phyloP scores from a whole-genome alignment of 2,329 filamentous ascomycete species.

The Exophiala sp. region DNA sequence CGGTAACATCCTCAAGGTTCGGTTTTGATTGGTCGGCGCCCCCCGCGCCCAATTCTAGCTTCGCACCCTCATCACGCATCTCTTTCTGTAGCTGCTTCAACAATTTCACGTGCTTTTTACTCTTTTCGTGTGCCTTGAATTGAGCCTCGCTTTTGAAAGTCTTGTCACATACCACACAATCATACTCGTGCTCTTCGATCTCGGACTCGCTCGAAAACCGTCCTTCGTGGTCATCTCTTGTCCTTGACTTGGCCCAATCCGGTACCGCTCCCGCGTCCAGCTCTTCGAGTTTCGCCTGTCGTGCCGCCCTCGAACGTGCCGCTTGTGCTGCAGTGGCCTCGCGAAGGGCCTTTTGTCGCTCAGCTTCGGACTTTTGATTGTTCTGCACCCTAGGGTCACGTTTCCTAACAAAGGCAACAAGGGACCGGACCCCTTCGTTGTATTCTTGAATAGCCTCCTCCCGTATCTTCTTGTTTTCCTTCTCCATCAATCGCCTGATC shows the following conservation, averaged over 20 bases:
- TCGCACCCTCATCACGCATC: constrained; percentile 75
- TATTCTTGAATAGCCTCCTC: constrained; percentile 83
- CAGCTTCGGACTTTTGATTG: constrained; percentile 72
- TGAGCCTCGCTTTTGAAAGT: constrained; percentile 87
- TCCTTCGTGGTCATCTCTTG: constrained; percentile 50
- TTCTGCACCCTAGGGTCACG: constrained; percentile 80
- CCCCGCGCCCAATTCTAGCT: constrained; percentile 30
- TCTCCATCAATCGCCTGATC: constrained; percentile 82
- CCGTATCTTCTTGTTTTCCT: constrained; percentile 81
- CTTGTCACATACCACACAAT: constrained; percentile 63
- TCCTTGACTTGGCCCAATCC: constrained; percentile 63
- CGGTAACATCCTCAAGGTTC: constrained; percentile 12
- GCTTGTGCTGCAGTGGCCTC: constrained; percentile 81
- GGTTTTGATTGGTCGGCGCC: constrained; percentile 1
- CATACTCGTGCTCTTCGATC: constrained; percentile 53
- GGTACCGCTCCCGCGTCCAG: constrained; percentile 50
- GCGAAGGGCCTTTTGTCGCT: constrained; percentile 73
- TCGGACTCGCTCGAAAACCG: constrained; percentile 46
- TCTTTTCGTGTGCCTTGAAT: constrained; percentile 86
- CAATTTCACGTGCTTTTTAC: constrained; percentile 91
- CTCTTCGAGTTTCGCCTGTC: constrained; percentile 63
- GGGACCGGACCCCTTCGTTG: constrained; percentile 82
- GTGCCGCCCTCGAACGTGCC: constrained; percentile 73
- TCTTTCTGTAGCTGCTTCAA: constrained; percentile 74
- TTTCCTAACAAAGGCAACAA: constrained; percentile 86